Conservation (phyloP, 768 basidiomycete species). For the Xerocomellus amylosporus region DNA sequence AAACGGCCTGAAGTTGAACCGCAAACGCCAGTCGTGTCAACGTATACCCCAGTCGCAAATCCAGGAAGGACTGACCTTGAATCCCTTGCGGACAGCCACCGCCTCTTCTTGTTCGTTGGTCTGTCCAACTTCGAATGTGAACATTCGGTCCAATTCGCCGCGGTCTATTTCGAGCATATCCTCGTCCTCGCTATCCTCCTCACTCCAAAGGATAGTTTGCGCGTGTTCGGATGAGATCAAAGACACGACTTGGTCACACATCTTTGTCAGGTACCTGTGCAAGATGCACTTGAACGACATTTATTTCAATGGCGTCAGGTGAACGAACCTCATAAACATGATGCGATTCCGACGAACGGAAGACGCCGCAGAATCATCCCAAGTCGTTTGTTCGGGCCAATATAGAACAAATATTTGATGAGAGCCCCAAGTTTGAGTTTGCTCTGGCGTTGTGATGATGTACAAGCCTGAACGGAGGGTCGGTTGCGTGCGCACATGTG, state of each 20-base stretch:
- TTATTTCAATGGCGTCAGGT: not conserved
- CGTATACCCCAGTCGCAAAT: not conserved
- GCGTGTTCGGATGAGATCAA: constrained; percentile 51
- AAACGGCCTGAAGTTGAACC: constrained; percentile 4
- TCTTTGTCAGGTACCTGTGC: constrained; percentile 55
- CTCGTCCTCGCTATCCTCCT: constrained; percentile 32
- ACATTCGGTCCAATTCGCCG: constrained; percentile 46
- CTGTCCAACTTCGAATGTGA: constrained; percentile 53
- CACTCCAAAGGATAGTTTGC: constrained; percentile 42
- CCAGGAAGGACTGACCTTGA: constrained; percentile 36
- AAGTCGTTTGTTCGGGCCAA: constrained; percentile 61
- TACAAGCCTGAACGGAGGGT: constrained; percentile 15
- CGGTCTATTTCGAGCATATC: constrained; percentile 35
- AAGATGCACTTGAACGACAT: not conserved
- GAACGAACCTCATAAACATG: constrained; percentile 54
- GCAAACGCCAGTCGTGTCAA: not conserved
- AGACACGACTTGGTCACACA: constrained; percentile 53
- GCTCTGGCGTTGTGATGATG: constrained; percentile 4
- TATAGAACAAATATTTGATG: constrained; percentile 51
- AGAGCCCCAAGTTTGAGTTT: not conserved
- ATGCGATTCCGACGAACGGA: constrained; percentile 46
- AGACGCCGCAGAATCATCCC: constrained; percentile 47
- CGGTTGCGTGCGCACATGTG: not conserved
- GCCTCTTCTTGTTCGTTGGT: constrained; percentile 55
- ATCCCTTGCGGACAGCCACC: constrained; percentile 42